phyloP scores from a whole-genome alignment of 495 filamentous ascomycete genomes.

The Aspergillus affinis region DNA sequence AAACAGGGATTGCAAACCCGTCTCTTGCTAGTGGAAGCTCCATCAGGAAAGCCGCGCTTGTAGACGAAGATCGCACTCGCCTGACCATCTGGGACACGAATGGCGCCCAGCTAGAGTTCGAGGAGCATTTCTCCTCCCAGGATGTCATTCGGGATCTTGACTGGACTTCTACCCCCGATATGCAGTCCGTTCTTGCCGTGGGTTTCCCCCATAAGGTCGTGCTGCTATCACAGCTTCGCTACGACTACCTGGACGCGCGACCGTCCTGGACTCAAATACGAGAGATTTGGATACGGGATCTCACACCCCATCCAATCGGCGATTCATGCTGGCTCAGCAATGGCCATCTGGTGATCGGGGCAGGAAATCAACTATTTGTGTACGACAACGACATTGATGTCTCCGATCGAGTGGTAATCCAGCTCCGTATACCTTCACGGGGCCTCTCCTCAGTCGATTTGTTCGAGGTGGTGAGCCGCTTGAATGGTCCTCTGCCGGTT shows the following conservation, averaged over 20 bases:
- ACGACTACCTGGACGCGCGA: slow-evolving; percentile 87
- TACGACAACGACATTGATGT: slow-evolving; percentile 73
- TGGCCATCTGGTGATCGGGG: slow-evolving; percentile 81
- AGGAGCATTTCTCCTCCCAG: slow-evolving; percentile 66
- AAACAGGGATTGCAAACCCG: slow-evolving; percentile 72
- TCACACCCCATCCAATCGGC: slow-evolving; percentile 89
- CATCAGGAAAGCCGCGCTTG: slow-evolving; percentile 82
- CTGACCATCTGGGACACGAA: slow-evolving; percentile 91
- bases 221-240: slow-evolving; percentile 87
- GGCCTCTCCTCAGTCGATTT: slow-evolving; percentile 55
- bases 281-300: slow-evolving; percentile 75
- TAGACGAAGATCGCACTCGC: slow-evolving; percentile 68
- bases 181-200: slow-evolving; percentile 87
- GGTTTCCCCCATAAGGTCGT: slow-evolving; percentile 84
- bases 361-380: slow-evolving; percentile 91
- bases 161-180: slow-evolving; percentile 92
- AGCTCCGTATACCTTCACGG: slow-evolving; percentile 62
- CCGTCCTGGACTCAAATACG: slow-evolving; percentile 86
- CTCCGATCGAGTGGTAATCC: slow-evolving; percentile 59
- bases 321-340: slow-evolving; percentile 88
- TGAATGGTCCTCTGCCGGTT: slow-evolving; percentile 86
- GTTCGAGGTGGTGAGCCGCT: slow-evolving; percentile 74
- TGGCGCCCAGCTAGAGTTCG: slow-evolving; percentile 78
- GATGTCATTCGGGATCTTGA: slow-evolving; percentile 85
- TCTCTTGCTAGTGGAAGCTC: slow-evolving; percentile 83